phyloP scores from a whole-genome alignment of 352 stramenopile species.

The Hyaloperonospora arabidopsidis region DNA sequence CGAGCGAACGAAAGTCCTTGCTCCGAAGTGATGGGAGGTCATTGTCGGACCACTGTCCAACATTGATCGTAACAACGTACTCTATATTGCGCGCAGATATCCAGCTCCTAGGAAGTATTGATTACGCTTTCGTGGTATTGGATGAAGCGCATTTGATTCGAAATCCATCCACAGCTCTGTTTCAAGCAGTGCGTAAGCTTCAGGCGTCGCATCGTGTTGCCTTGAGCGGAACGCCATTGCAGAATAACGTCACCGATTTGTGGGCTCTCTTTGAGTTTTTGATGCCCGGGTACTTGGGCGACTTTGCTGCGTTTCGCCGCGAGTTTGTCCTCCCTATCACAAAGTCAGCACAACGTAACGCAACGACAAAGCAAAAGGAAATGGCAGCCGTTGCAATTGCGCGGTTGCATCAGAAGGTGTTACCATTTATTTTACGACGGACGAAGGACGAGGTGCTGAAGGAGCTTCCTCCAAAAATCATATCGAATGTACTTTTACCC shows the following conservation, averaged over 20 bases:
- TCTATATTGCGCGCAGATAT: slow-evolving; percentile 77
- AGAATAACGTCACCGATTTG: slow-evolving; percentile 96
- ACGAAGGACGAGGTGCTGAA: slow-evolving; percentile 94
- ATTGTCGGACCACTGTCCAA: slow-evolving; percentile 7
- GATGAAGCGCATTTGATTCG: slow-evolving; percentile 97
- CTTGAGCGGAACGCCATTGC: slow-evolving; percentile 95
- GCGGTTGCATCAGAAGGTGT: slow-evolving; percentile 90
- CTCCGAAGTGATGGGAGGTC: slow-evolving; percentile 23
- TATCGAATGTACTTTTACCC: slow-evolving; percentile 88
- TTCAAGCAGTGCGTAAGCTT: slow-evolving; percentile 78
- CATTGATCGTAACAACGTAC: slow-evolving; percentile 80
- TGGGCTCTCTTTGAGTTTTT: slow-evolving; percentile 97
- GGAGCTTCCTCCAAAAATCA: slow-evolving; percentile 96
- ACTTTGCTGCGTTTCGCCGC: slow-evolving; percentile 55
- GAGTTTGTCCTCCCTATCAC: slow-evolving; percentile 62
- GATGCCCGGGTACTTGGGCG: slow-evolving; percentile 95
- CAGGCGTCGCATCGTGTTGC: slow-evolving; percentile 85
- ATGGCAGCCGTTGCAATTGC: slow-evolving; percentile 83
- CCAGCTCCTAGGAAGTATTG: slow-evolving; percentile 36
- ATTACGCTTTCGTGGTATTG: slow-evolving; percentile 87
- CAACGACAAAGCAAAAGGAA: slow-evolving; percentile 72
- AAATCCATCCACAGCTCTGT: slow-evolving; percentile 89
- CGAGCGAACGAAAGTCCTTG: slow-evolving; percentile 36
- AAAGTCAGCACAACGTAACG: slow-evolving; percentile 45
- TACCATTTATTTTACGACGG: slow-evolving; percentile 95